Evolutionary conservation across 2,329 filamentous ascomycete genomes (phyloP), one percentile per base, ranked within the genome.

Genomic region (Lojkania enalia): DNA sequence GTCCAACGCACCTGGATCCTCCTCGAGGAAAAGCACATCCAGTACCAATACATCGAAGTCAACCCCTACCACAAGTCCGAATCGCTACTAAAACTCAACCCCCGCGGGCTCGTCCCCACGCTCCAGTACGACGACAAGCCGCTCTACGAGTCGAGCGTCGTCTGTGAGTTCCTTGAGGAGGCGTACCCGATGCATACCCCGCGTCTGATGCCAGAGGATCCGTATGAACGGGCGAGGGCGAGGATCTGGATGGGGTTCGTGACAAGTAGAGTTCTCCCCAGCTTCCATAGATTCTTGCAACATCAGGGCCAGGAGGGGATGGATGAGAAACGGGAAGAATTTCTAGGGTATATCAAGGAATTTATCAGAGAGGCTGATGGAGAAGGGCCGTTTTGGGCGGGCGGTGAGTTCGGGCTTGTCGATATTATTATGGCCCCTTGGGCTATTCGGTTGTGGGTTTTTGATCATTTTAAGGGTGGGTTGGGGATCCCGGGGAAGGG

Each of bases 81-180:
- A 3, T 82, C 79, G 1, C 84, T 90, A 20, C 74, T 91, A 16
- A 75, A 77, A 6, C 74, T 91, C 51, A 92, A 92, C 61, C 87
- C 87, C 0, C 80, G 86, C 11, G 87, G 87, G 1, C 75, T 91
- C 1, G 84, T 91, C 1, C 88, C 88, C 0, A 90, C 87, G 0
- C 74, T 91, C 1, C 77, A 75, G 44, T 72, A 74, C 58, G 54
- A 71, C 29, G 62, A 63, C 52, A 84, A 82, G 61, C 81, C 85
- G 0, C 73, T 91, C 5, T 90, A 87, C 56, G 87, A 92, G 66
- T 87, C 83, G 58, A 81, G 75, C 5, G 80, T 91, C 35, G 77
- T 92, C 27, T 84, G 83, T 68, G 86, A 90, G 64, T 92, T 88
- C 54, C 74, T 92, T 1, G 84, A 92, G 52, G 87, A 91, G 50